Base-by-base conservation (phyloP, 345 rosid species). In the Noccaea bulbosa region DNA sequence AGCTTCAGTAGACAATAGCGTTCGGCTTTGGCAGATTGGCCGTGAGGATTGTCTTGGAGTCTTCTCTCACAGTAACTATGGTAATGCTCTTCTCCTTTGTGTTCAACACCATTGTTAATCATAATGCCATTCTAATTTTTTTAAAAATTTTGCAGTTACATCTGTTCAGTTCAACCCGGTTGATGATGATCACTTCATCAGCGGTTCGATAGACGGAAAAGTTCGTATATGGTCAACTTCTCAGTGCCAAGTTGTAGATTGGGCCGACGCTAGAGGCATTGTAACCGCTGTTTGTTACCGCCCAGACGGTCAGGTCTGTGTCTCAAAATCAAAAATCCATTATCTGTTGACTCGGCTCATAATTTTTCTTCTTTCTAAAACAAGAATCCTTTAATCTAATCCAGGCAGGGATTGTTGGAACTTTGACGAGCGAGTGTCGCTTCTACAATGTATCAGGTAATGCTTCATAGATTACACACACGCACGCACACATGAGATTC, bases 181-280 rank as follows among this genome's bases (percentile, higher is more conserved):
- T 56, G 84, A 91, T 76, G 86, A 86, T 66, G 80, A 82, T 65
- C 74, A 78, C 82, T 91, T 91, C 84, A 81, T 89, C 71, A 91
- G 86, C 33, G 96, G 97, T 50, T 91, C 97, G 7, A 84, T 91
- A 70, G 97, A 91, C 54, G 96, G 96, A 45, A 91, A 87, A 83
- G 81, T 91, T 62, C 91, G 97, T 38, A 87, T 89, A 33, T 91
- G 97, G 97, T 83, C 83, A 44, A 64, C 80, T 73, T 71, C 83
- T 70, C 69, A 75, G 22, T 80, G 85, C 80, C 87, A 85, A 54
- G 97, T 91, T 67, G 84, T 86, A 61, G 97, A 91, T 47, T 91
- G 97, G 97, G 84, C 82, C 1, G 93, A 88, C 56, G 65, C 74
- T 48, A 79, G 87, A 75, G 91, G 83, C 54, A 82, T 91, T 32